phyloP scores from a whole-genome alignment of 441 rosid species.

The Bruguiera hainesii region DNA sequence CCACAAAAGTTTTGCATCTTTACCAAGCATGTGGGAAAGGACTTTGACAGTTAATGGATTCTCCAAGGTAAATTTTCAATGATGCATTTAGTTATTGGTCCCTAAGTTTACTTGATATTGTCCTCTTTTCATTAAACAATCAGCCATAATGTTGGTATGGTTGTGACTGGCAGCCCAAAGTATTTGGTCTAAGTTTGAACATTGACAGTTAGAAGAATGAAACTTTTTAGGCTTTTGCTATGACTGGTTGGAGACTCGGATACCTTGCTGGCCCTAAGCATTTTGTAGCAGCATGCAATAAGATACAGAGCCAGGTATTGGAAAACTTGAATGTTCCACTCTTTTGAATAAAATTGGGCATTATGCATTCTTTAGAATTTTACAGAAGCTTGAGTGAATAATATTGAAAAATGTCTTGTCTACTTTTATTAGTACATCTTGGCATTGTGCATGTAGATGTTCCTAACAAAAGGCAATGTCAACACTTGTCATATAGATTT shows the following conservation, averaged over 20 bases:
- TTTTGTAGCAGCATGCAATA: constrained; percentile 85
- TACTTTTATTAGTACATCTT: neutral
- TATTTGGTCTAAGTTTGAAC: neutral
- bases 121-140: constrained; percentile 1
- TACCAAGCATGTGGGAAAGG: constrained; percentile 94
- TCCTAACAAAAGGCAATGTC: neutral
- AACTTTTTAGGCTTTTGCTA: constrained; percentile 80
- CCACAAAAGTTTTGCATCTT: constrained; percentile 92
- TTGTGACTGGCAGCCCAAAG: neutral
- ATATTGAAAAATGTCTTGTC: neutral
- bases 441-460: neutral
- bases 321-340: neutral
- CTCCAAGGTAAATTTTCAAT: constrained; percentile 64
- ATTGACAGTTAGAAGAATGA: constrained; percentile 16
- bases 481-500: too few relatives aligned
- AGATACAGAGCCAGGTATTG: constrained; percentile 93
- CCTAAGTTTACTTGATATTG: neutral
- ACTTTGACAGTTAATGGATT: constrained; percentile 93
- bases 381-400: neutral
- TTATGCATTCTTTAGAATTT: constrained; percentile 1
- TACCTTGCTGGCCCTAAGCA: constrained; percentile 92
- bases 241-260: constrained; percentile 99
- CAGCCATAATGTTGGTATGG: constrained; percentile 1
- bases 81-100: neutral
- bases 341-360: neutral